phyloP scores from a whole-genome alignment of 169 alveolate species.

The Cryptosporidium canis region DNA sequence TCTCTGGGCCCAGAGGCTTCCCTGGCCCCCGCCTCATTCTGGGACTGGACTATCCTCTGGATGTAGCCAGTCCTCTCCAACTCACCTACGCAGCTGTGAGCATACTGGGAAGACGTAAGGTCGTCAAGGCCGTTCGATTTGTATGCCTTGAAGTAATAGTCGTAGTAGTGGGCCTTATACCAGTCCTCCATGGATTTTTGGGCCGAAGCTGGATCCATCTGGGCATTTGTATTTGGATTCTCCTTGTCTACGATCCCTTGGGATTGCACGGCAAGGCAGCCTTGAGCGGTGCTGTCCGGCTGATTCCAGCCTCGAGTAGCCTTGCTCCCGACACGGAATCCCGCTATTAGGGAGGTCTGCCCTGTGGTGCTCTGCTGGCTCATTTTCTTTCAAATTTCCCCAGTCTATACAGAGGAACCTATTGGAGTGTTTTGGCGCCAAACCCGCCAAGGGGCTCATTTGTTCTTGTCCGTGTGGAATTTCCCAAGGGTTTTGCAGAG shows the following conservation, averaged over 20 bases:
- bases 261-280: neutral
- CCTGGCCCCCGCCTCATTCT: neutral
- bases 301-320: constrained; percentile 55
- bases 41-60: constrained; percentile 1
- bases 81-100: constrained; percentile 57
- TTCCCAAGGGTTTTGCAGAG: neutral
- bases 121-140: constrained; percentile 63
- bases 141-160: constrained; percentile 49
- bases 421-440: neutral
- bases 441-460: neutral
- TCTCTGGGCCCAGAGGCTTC: neutral
- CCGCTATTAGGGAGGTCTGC: constrained; percentile 41
- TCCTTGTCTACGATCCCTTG: neutral
- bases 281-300: neutral
- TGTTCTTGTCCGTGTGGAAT: neutral
- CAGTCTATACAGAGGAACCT: no score
- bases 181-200: constrained; percentile 50
- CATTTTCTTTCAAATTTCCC: neutral
- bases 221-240: neutral
- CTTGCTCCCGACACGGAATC: constrained; percentile 31
- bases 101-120: constrained; percentile 51
- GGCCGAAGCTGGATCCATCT: neutral
- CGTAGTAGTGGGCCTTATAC: constrained; percentile 63
- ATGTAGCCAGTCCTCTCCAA: constrained; percentile 58
- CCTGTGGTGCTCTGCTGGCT: constrained; percentile 6